Conservation (phyloP, 2,329 filamentous ascomycete species). For the Colletotrichum sp. region DNA sequence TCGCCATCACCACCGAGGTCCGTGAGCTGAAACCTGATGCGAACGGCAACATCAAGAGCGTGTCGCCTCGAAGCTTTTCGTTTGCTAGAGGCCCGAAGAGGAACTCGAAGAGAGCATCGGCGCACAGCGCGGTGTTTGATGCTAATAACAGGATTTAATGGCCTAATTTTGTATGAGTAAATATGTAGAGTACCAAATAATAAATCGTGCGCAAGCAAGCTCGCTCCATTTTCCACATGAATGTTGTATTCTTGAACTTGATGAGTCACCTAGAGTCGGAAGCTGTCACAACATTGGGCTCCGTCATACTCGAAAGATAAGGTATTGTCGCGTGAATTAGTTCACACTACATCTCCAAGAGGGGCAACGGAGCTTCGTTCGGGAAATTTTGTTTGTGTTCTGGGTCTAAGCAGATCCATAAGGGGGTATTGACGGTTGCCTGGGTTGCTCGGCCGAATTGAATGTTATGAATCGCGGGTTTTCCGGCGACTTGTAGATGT, state of each 20-base stretch:
- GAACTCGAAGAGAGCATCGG: neutral
- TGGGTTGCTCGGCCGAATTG: neutral
- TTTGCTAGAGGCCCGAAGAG: neutral
- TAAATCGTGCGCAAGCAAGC: neutral
- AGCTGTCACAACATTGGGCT: neutral
- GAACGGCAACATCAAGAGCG: neutral
- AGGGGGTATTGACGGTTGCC: neutral
- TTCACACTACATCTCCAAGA: neutral
- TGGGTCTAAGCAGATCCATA: neutral
- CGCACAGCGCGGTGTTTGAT: neutral
- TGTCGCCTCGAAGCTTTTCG: neutral
- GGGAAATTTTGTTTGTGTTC: neutral
- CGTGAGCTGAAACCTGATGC: neutral
- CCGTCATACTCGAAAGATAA: neutral
- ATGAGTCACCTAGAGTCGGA: neutral
- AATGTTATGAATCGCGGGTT: neutral
- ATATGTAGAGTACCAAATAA: neutral
- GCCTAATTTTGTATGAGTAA: neutral
- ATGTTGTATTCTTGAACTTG: neutral
- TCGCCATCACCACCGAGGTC: neutral
- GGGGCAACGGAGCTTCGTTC: neutral
- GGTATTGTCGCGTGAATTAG: neutral
- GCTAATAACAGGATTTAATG: neutral
- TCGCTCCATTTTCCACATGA: neutral
- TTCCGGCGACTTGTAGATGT: neutral